Percentiles rank a stretch among this genome's conserved stretches.
Conservation (phyloP, 768 basidiomycete genomes). For the Tremella mesenterica region DNA sequence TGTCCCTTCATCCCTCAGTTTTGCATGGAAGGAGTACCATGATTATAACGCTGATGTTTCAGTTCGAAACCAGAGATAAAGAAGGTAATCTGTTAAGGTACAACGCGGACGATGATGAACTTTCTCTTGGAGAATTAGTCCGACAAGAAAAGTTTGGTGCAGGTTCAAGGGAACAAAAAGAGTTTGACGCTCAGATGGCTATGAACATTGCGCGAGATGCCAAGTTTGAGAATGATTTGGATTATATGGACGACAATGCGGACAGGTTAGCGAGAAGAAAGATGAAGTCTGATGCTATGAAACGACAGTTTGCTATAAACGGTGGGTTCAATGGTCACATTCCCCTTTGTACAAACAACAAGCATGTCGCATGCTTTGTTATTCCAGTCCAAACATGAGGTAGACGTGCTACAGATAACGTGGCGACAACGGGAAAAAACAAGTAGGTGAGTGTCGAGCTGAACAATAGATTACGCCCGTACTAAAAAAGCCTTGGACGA, state of each 20-base stretch:
- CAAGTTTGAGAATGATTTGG: constrained; percentile 80
- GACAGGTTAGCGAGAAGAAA: constrained; percentile 85
- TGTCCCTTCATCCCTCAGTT: neutral
- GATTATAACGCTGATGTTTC: constrained; percentile 3
- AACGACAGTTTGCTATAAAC: constrained; percentile 90
- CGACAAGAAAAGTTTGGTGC: constrained; percentile 85
- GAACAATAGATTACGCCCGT: constrained; percentile 69
- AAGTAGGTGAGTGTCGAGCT: no score
- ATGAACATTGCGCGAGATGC: constrained; percentile 77
- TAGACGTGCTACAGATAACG: no score
- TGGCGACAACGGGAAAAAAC: no score
- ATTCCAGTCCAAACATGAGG: no score
- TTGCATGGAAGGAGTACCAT: neutral
- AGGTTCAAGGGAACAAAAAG: constrained; percentile 82
- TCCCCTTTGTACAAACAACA: neutral
- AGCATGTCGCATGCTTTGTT: no score
- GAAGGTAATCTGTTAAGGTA: constrained; percentile 82
- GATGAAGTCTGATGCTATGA: constrained; percentile 94
- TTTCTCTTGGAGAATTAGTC: constrained; percentile 80
- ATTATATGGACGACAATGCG: constrained; percentile 95
- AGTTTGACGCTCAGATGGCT: constrained; percentile 82
- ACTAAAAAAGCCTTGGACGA: constrained; percentile 81
- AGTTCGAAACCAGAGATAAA: constrained; percentile 87
- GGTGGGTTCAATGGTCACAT: constrained; percentile 49
- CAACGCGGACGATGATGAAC: constrained; percentile 81